Conservation (phyloP, 805 yeast genomes). For the Ogataea zsoltii region DNA sequence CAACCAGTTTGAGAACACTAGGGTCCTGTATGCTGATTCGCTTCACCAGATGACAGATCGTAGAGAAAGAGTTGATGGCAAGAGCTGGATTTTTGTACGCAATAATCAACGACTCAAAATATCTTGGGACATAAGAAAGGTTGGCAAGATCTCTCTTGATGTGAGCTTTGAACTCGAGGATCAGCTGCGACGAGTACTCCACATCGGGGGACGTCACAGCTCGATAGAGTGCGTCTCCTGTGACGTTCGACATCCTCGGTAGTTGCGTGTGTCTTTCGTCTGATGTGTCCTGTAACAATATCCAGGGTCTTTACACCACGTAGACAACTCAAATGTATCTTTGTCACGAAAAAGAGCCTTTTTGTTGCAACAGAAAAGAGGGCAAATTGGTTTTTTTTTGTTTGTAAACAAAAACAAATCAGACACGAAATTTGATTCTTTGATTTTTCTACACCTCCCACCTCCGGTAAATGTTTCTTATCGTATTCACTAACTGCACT, state of each 20-base stretch:
- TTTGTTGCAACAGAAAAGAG: constrained; percentile 2
- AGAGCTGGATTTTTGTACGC: constrained; percentile 43
- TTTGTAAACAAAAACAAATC: constrained; percentile 6
- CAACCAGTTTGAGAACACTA: constrained; percentile 41
- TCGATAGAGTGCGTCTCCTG: constrained; percentile 27
- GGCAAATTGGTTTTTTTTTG: constrained; percentile 1
- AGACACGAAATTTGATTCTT: constrained; percentile 2
- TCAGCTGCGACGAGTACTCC: constrained; percentile 25
- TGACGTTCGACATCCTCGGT: constrained; percentile 20
- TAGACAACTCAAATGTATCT: no score
- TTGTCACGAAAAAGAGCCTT: background rate
- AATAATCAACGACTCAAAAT: constrained; percentile 48
- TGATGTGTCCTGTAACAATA: background rate
- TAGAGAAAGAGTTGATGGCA: constrained; percentile 49
- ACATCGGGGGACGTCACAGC: constrained; percentile 27
- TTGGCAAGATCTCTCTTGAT: constrained; percentile 58
- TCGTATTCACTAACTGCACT: background rate
- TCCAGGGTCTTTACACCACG: no score
- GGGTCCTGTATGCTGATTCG: constrained; percentile 60
- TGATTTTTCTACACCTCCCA: background rate
- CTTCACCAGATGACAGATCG: constrained; percentile 56
- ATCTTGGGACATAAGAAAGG: constrained; percentile 47
- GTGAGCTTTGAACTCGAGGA: constrained; percentile 46
- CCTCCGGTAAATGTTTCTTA: background rate
- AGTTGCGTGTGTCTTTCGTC: background rate